Evolutionary conservation across 441 rosid genomes (phyloP), one percentile per base, ranked within the genome.

Genomic region (California macrophylla): DNA sequence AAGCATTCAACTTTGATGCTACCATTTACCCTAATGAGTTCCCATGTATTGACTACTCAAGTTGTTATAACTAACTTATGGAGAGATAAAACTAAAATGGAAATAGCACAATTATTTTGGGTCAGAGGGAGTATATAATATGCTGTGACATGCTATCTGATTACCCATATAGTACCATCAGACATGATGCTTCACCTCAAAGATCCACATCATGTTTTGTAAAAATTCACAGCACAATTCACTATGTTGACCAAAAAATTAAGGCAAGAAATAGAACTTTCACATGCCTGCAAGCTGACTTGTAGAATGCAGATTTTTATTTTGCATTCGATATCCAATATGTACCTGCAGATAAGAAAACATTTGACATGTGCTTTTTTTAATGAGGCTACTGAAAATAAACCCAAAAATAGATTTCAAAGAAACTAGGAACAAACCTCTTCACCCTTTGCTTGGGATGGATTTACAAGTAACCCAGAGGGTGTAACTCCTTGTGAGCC

Each of bases 231-330:
- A 10, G 7, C 10, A 42, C 25, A 52, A 0, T 23, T 52, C 38
- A 30, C 13, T 5, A 32, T 28, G 26, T 45, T 71, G n/a, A 7
- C 34, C 42, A 1, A 66, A 23, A 70, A 67, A 30, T n/a, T 61
- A 23, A 47, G 15, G 40, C 26, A 74, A 40, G 1, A 66, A 58
- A 23, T 50, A 34, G 72, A 13, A 65, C 16, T 66, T 69, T 70
- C 54, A 74, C 79, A 77, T 77, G 81, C 98, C 97, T 81, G 87
- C 73, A 62, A 82, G 71, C 80, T 85, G 89, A 76, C 79, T 80
- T 77, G 80, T 82, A 64, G 84, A 74, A 71, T 68, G 78, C 69
- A 69, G 50, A 65, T 74, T 80, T 67, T 78, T 89, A 69, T 83
- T 85, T 65, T 82, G 85, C 69, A 62, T 71, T 64, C 84, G 88